phyloP scores from a whole-genome alignment of 352 stramenopile species.

The Pythium rishiriense region DNA sequence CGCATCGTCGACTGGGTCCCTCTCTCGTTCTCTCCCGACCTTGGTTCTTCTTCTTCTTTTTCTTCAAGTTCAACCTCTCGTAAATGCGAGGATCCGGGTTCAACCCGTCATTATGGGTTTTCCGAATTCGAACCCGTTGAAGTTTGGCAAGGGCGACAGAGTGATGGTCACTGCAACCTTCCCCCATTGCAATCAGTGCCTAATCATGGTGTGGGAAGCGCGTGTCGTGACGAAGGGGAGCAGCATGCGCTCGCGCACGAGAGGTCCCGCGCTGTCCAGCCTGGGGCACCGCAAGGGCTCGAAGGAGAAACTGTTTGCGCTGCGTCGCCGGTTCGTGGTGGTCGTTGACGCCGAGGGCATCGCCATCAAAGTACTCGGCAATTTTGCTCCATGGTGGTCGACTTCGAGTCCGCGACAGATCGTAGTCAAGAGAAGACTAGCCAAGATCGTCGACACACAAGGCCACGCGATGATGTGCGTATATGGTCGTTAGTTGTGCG shows the following conservation, averaged over 20 bases:
- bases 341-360: slow-evolving; percentile 18
- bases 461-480: slow-evolving; percentile 19
- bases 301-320: slow-evolving; percentile 15
- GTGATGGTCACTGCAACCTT: slow-evolving; percentile 25
- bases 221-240: slow-evolving; percentile 22
- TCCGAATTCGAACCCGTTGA: slow-evolving; percentile 19
- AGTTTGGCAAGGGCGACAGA: slow-evolving; percentile 13
- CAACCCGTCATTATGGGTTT: slow-evolving; percentile 11
- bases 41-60: slow-evolving; percentile 5
- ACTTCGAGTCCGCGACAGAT: slow-evolving; percentile 6
- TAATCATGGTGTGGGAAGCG: slow-evolving; percentile 28
- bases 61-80: slow-evolving; percentile 31
- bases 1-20: background rate
- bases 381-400: slow-evolving; percentile 19
- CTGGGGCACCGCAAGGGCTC: background rate
- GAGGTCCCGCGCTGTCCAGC: background rate
- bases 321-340: slow-evolving; percentile 21
- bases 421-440: slow-evolving; percentile 19
- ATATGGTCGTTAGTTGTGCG: background rate
- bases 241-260: slow-evolving; percentile 4
- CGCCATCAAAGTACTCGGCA: slow-evolving; percentile 16
- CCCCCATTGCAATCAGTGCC: background rate
- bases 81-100: slow-evolving; percentile 8
- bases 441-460: slow-evolving; percentile 20
- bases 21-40: background rate